Evolutionary conservation across 1,284 basidiomycete species (phyloP).

Genomic region (Microbotryum saponariae): DNA sequence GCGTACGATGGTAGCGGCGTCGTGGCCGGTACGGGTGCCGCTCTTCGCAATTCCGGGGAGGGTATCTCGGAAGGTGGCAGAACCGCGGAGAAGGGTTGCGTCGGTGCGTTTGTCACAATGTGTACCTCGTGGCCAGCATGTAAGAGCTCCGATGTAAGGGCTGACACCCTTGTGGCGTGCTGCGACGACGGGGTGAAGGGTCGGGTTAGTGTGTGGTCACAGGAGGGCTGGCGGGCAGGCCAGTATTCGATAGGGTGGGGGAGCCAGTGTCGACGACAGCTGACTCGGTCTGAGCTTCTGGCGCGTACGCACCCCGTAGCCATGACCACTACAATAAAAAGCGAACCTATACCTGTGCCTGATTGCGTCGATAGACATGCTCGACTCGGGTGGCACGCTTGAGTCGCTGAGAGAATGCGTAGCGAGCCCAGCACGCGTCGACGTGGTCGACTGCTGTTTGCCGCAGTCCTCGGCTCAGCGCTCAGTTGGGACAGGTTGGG

Average conservation of each 20-base stretch:
- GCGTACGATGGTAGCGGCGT: slow-evolving; percentile 8
- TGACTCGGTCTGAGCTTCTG: not conserved
- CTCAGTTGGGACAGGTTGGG: too few relatives aligned
- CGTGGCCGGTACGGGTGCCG: not conserved
- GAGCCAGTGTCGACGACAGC: not conserved
- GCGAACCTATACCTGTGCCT: slow-evolving; percentile 3
- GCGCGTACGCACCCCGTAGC: slow-evolving; percentile 22
- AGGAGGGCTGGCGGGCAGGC: not conserved
- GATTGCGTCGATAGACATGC: too few relatives aligned
- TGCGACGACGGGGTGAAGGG: not conserved
- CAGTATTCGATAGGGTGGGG: not conserved
- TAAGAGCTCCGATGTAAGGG: slow-evolving; percentile 33
- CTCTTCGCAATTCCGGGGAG: slow-evolving; percentile 12
- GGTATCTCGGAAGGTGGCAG: slow-evolving; percentile 20
- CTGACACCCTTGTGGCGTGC: slow-evolving; percentile 37
- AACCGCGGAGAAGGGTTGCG: slow-evolving; percentile 32
- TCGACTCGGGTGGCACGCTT: too few relatives aligned
- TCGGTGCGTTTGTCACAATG: slow-evolving; percentile 37
- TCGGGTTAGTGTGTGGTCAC: not conserved
- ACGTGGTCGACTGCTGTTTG: too few relatives aligned
- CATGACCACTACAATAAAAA: slow-evolving; percentile 23
- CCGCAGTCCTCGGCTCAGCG: too few relatives aligned
- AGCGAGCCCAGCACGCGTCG: too few relatives aligned
- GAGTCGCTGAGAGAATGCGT: too few relatives aligned
- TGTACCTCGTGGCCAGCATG: slow-evolving; percentile 31